Conservation (phyloP, 768 basidiomycete genomes). For the Russula compacta region DNA sequence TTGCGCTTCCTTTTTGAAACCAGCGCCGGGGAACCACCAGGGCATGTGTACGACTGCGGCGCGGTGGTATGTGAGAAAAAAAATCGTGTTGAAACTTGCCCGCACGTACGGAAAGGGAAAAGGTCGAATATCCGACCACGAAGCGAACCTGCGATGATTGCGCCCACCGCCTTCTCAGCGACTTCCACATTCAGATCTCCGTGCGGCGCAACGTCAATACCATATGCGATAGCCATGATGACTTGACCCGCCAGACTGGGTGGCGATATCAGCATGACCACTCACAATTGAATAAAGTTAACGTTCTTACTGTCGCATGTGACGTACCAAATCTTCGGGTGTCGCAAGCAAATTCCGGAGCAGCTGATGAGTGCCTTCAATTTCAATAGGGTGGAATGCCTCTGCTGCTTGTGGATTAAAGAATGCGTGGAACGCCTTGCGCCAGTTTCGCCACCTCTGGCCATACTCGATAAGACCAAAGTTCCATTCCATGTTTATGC, state of each 20-base stretch:
- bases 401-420: constrained; percentile 30
- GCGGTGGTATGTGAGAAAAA: background rate
- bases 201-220: constrained; percentile 9
- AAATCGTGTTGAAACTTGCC: background rate
- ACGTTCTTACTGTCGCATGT: constrained; percentile 29
- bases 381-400: constrained; percentile 1
- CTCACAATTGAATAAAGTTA: background rate
- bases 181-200: constrained; percentile 11
- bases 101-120: constrained; percentile 2
- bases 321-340: constrained; percentile 32
- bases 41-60: constrained; percentile 17
- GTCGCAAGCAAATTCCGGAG: constrained; percentile 27
- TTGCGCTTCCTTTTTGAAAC: constrained; percentile 18
- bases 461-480: constrained; percentile 36
- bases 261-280: background rate
- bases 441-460: constrained; percentile 32
- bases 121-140: constrained; percentile 1
- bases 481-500: constrained; percentile 36
- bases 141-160: background rate
- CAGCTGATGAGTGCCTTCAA: constrained; percentile 23
- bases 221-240: constrained; percentile 16
- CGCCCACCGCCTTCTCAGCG: constrained; percentile 12
- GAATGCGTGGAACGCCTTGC: constrained; percentile 34
- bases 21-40: constrained; percentile 21
- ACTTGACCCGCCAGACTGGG: constrained; percentile 2